phyloP scores from a whole-genome alignment of 441 rosid genomes.

The Codiaeum variegatum region DNA sequence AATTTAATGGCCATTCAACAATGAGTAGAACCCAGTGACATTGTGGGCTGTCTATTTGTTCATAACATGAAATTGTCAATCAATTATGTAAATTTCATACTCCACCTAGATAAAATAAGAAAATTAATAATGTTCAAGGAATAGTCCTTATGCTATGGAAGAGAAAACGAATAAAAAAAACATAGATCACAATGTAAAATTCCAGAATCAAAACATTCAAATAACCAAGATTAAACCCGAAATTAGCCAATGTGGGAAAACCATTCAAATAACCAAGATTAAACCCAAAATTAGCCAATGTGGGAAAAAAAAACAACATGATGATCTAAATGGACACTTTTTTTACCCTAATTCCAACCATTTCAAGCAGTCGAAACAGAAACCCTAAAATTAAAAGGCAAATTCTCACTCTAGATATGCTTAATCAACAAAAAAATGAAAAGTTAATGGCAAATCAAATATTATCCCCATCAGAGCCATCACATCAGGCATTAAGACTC shows the following conservation, averaged over 20 bases:
- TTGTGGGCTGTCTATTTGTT: background rate
- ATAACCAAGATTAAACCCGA: background rate
- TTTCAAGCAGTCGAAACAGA: background rate
- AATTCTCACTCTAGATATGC: slow-evolving; percentile 7
- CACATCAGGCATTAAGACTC: slow-evolving; percentile 2
- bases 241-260: background rate
- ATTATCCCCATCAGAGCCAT: background rate
- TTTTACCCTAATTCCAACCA: background rate
- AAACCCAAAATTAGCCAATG: background rate
- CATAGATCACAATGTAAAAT: slow-evolving; percentile 2
- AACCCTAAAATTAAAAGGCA: background rate
- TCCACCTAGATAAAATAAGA: background rate
- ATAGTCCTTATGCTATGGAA: background rate
- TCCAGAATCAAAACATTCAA: background rate
- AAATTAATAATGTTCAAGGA: background rate
- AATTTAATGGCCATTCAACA: background rate
- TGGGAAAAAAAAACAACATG: background rate
- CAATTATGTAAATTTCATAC: background rate
- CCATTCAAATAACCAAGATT: background rate
- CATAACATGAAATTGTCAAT: background rate
- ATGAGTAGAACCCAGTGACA: background rate
- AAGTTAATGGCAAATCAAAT: slow-evolving; percentile 6
- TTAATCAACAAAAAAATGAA: slow-evolving; percentile 4
- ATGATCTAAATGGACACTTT: background rate
- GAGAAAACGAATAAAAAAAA: background rate